Base-by-base conservation (phyloP, 441 rosid species). In the Populus tomentosa region DNA sequence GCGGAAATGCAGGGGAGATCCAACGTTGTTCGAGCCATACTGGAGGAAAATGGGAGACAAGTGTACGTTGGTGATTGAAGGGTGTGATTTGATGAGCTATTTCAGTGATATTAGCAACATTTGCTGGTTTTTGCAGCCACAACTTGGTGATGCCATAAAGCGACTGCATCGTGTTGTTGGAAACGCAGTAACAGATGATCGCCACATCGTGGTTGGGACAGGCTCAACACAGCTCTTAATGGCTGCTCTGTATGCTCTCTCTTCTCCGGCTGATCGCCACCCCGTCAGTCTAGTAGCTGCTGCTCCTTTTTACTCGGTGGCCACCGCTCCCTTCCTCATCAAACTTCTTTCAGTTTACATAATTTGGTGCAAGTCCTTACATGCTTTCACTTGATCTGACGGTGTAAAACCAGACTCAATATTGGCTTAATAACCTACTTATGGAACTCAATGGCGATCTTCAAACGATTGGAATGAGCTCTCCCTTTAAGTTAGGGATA, bases 151-250 rank as follows among this genome's bases (percentile, higher is more conserved):
- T 21, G 89, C 96, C 13, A 88, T 95, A 86, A 82, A 86, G 77
- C 76, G 87, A 61, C 33, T 95, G 56, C 99, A 95, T 81, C 66
- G 77, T 3, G 83, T 70, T 32, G 89, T 91, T n/a, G 91, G 95
- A 13, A 95, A 95, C 71, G 98, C 96, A 2, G 87, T 77, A 6
- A 65, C 85, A 0, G 90, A 88, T 10, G 94, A 82, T n/a, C 77
- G 87, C 1, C 80, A 84, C 75, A 30, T 93, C 65, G 88, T 95
- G 78, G 95, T 91, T 18, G 99, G 99, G 46, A 92, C 94, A 0
- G 99, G 99, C 14, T 92, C 99, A 1, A 86, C 97, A n/a, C 97
- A 90, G 85, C 92, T 95, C 28, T 83, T 80, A 71, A 89, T 85
- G 78, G 97, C 99, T 0, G 89, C 89, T 56, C 84, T 95, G 5